Conservation (phyloP, 2,329 filamentous ascomycete species). For the Trichoderma guizhouense region DNA sequence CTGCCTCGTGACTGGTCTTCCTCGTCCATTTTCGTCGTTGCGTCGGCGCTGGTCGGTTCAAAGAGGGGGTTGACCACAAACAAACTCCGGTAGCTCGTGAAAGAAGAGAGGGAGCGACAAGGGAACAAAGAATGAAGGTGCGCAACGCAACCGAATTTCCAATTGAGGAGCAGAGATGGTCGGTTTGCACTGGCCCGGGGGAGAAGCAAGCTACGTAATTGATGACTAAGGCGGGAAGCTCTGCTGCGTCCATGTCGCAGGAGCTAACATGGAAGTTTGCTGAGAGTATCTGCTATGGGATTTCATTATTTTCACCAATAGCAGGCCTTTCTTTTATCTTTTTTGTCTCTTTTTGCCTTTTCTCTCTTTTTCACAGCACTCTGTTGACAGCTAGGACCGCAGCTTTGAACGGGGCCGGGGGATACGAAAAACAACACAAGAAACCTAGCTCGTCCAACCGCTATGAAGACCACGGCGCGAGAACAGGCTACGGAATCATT, state of each 20-base stretch:
- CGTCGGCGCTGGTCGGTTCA: background rate
- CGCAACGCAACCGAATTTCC: background rate
- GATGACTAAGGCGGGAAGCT: background rate
- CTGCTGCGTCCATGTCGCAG: background rate
- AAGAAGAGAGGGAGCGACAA: background rate
- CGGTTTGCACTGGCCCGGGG: background rate
- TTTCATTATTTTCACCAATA: background rate
- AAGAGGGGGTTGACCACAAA: background rate
- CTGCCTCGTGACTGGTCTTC: slow-evolving; percentile 33
- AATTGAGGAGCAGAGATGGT: background rate
- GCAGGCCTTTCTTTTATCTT: background rate
- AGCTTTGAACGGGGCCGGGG: too few species aligned
- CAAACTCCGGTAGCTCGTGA: background rate
- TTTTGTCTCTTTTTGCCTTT: too few species aligned
- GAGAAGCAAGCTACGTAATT: background rate
- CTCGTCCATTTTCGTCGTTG: slow-evolving; percentile 32
- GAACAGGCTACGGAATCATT: background rate
- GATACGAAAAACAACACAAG: too few species aligned
- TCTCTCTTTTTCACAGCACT: too few species aligned
- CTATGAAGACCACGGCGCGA: background rate
- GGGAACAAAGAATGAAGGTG: background rate
- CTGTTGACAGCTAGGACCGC: too few species aligned
- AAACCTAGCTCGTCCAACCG: too few species aligned
- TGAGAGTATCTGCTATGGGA: background rate
- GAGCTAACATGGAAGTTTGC: background rate